A percentile compares a stretch with the other conserved stretches of the same genome.
These are phyloP conservation scores for Entomortierella lignicola DNA, from an alignment of 192 early-diverging fungal genomes.

Conservation along the genomic window DNA sequence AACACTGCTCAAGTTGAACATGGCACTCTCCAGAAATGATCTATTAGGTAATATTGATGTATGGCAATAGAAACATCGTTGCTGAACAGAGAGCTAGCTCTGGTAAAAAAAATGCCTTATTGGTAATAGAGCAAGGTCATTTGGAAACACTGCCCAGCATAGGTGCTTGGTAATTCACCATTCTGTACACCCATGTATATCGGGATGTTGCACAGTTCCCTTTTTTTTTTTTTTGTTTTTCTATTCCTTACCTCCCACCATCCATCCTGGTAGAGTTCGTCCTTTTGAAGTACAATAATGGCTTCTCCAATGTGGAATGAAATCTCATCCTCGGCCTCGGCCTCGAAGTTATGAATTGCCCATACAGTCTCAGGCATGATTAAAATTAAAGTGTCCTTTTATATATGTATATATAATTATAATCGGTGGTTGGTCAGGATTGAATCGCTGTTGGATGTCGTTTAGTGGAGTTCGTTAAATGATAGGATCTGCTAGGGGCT, in stretches of 20 bases:
- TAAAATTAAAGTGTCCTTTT: not conserved
- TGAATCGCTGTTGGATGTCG: not conserved
- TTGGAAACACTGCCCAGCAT: no score
- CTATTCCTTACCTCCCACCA: constrained; percentile 77
- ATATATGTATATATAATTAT: not conserved
- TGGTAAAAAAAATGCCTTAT: no score
- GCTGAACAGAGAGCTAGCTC: no score
- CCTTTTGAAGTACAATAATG: constrained; percentile 76
- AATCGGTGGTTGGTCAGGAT: no score
- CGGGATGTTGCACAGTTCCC: no score
- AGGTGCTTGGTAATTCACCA: no score
- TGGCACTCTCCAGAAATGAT: no score
- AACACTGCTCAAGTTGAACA: no score
- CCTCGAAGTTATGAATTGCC: constrained; percentile 67
- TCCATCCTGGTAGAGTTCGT: constrained; percentile 77
- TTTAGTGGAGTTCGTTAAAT: not conserved
- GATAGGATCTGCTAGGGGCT: not conserved
- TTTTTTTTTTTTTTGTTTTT: not conserved
- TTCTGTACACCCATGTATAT: no score
- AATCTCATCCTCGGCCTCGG: constrained; percentile 78
- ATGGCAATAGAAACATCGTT: no score
- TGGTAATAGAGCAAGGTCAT: no score
- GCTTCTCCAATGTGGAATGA: constrained; percentile 72
- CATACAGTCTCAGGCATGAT: constrained; percentile 60
- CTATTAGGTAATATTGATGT: no score